These are phyloP conservation scores for Tolypocladium album DNA, from an alignment of 2,329 filamentous ascomycete genomes.

Conservation along the genomic window DNA sequence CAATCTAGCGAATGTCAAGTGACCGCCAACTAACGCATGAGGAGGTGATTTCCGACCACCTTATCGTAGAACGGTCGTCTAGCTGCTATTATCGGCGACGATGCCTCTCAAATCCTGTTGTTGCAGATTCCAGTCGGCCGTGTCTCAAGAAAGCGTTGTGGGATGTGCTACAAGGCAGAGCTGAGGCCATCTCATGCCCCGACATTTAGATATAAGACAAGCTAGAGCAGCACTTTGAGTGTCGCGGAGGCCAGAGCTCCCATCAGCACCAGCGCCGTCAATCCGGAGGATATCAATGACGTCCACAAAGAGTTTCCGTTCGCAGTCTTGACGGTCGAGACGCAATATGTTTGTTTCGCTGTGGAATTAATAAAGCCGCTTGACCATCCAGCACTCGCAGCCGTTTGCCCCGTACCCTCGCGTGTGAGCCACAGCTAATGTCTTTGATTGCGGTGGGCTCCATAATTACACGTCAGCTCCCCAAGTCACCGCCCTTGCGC, in stretches of 20 bases:
- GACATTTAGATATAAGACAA: neutral
- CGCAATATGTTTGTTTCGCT: neutral
- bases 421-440: neutral
- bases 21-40: neutral
- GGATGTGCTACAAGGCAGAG: neutral
- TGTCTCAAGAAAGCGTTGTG: neutral
- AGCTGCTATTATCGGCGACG: neutral
- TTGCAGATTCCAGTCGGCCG: neutral
- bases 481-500: neutral
- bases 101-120: neutral
- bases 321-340: neutral
- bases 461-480: neutral
- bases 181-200: neutral
- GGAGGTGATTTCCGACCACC: neutral
- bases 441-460: neutral
- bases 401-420: neutral
- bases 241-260: neutral
- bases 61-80: neutral
- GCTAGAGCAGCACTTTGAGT: neutral
- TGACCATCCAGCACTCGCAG: neutral
- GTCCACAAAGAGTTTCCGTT: neutral
- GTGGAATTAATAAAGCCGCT: neutral
- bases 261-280: neutral
- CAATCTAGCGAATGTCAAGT: neutral
- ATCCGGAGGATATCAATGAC: neutral